Evolutionary conservation across 768 basidiomycete species (phyloP).

Genomic region (Russula vinacea): DNA sequence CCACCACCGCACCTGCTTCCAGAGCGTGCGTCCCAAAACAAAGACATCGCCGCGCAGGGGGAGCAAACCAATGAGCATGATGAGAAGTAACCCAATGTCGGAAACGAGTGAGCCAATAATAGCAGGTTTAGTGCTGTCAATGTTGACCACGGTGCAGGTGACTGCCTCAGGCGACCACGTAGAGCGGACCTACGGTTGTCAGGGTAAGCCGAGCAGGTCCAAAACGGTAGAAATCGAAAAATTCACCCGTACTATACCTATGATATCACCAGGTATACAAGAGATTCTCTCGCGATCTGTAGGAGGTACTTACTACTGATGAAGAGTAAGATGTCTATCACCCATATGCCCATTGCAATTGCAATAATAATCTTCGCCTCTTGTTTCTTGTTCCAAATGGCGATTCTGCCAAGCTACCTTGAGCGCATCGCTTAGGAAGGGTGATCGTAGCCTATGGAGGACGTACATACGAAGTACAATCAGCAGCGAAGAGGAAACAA

Average conservation of each 20-base stretch:
- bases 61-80: not conserved
- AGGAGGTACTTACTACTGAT: not conserved
- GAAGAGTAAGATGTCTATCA: not conserved
- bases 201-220: not conserved
- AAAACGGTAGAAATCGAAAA: not conserved
- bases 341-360: not conserved
- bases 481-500: constrained; percentile 4
- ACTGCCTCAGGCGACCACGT: not conserved
- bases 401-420: not conserved
- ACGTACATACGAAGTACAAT: constrained; percentile 9
- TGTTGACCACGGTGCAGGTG: not conserved
- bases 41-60: not conserved
- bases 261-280: no score
- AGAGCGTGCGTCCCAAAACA: constrained; percentile 1
- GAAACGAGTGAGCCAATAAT: not conserved
- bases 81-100: not conserved
- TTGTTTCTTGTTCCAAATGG: constrained; percentile 15
- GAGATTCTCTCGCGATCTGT: no score
- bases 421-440: not conserved
- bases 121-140: not conserved
- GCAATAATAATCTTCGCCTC: not conserved
- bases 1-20: constrained; percentile 7
- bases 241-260: not conserved
- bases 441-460: no score
- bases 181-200: not conserved